Conservation (phyloP, 2,329 filamentous ascomycete genomes). For the Capronia americana region DNA sequence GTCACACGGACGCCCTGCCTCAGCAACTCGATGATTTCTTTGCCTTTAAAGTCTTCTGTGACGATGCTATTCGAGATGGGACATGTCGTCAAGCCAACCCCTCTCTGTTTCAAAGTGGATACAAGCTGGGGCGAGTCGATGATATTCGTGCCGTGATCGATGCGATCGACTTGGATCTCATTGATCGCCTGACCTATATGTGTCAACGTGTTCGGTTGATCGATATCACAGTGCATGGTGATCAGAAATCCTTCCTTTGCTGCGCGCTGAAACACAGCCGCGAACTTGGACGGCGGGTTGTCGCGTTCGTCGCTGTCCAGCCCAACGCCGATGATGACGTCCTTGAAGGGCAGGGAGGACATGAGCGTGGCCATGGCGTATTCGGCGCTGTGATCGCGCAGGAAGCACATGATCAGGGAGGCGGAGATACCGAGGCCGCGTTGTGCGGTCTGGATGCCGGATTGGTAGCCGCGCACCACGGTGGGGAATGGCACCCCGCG, state of each 20-base stretch:
- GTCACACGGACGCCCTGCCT: constrained; percentile 38
- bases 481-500: constrained; percentile 69
- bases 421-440: constrained; percentile 69
- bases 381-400: constrained; percentile 54
- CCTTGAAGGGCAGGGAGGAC: constrained; percentile 38
- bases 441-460: constrained; percentile 66
- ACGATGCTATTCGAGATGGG: constrained; percentile 40
- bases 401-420: constrained; percentile 73
- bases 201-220: constrained; percentile 55
- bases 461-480: constrained; percentile 68
- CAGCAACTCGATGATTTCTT: constrained; percentile 36
- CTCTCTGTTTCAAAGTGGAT: constrained; percentile 20
- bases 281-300: constrained; percentile 39
- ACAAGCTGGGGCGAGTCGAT: constrained; percentile 34
- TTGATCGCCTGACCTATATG: constrained; percentile 49
- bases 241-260: constrained; percentile 51
- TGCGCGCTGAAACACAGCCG: constrained; percentile 37
- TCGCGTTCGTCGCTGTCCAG: constrained; percentile 40
- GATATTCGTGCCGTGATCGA: constrained; percentile 41
- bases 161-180: constrained; percentile 39
- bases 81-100: constrained; percentile 39
- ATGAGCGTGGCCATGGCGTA: constrained; percentile 39
- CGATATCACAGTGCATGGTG: constrained; percentile 61
- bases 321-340: constrained; percentile 39
- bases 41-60: constrained; percentile 35